phyloP scores from a whole-genome alignment of 768 basidiomycete genomes.

The Cyclocybe cylindracea region DNA sequence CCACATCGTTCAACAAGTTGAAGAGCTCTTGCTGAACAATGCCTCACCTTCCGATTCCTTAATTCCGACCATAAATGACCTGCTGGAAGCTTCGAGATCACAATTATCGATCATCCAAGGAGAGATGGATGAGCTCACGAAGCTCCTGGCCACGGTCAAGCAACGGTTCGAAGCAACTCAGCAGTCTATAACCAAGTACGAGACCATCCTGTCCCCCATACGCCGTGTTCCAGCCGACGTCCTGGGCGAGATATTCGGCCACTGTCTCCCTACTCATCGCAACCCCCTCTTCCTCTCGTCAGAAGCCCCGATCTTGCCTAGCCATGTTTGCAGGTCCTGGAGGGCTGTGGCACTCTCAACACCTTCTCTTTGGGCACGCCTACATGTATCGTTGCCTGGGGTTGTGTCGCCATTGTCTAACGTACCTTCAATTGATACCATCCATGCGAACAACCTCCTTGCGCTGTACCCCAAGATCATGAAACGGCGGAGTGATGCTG shows the following conservation, averaged over 20 bases:
- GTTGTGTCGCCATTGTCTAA: not conserved
- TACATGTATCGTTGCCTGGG: slow-evolving; percentile 11
- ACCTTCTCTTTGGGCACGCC: slow-evolving; percentile 20
- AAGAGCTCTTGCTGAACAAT: slow-evolving; percentile 3
- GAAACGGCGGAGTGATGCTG: not conserved
- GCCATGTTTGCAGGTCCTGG: slow-evolving; percentile 19
- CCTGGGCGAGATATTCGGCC: slow-evolving; percentile 12
- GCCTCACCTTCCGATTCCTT: slow-evolving; percentile 4
- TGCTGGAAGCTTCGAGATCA: not conserved
- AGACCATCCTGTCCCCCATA: slow-evolving; percentile 10
- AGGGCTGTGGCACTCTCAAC: slow-evolving; percentile 16
- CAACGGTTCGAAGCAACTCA: not conserved
- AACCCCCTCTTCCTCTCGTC: slow-evolving; percentile 13
- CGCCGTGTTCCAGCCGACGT: slow-evolving; percentile 15
- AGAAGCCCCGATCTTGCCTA: slow-evolving; percentile 20
- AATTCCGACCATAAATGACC: not conserved
- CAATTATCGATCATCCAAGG: not conserved
- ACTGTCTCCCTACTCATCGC: slow-evolving; percentile 11
- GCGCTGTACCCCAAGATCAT: not conserved
- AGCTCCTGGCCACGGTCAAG: not conserved
- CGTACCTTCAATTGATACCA: no score
- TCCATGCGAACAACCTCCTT: no score
- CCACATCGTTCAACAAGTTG: not conserved
- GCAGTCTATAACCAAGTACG: not conserved
- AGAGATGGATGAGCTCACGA: not conserved